Evolutionary conservation across 345 rosid species (phyloP).

Genomic region (Dipteronia dyeriana): DNA sequence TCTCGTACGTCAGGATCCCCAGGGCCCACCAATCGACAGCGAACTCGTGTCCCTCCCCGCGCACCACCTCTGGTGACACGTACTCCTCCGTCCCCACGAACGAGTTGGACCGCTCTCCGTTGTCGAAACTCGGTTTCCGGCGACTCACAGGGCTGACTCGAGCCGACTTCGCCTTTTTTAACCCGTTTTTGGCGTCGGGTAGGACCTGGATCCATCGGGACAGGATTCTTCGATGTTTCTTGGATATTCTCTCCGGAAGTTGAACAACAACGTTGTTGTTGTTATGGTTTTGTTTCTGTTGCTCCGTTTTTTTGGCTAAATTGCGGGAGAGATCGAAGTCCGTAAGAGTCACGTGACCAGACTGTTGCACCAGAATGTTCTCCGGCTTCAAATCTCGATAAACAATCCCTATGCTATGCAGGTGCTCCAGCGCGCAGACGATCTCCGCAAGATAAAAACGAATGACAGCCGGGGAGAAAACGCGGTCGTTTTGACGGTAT

Average conservation of each 20-base stretch:
- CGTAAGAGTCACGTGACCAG: constrained; percentile 90
- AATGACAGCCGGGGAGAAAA: constrained; percentile 69
- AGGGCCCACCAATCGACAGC: constrained; percentile 99
- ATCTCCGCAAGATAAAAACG: constrained; percentile 88
- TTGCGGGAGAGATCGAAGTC: constrained; percentile 91
- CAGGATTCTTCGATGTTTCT: constrained; percentile 29
- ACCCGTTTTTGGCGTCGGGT: constrained; percentile 30
- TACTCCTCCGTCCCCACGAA: constrained; percentile 96
- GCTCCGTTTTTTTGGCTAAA: constrained; percentile 32
- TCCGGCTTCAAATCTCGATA: constrained; percentile 94
- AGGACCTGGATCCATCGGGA: constrained; percentile 40
- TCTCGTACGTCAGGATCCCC: constrained; percentile 76
- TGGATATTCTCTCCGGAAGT: constrained; percentile 5
- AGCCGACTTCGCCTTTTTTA: constrained; percentile 70
- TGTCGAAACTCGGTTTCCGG: constrained; percentile 53
- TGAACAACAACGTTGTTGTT: neutral
- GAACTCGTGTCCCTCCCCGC: constrained; percentile 88
- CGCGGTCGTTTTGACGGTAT: constrained; percentile 72
- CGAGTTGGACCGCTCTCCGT: constrained; percentile 73
- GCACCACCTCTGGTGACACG: constrained; percentile 86
- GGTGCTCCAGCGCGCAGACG: constrained; percentile 77
- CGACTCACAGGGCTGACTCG: constrained; percentile 85
- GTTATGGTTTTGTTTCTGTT: constrained; percentile 14
- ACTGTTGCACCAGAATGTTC: constrained; percentile 69
- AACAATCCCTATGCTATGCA: constrained; percentile 71